Base-by-base conservation (phyloP, 73 alveolate species). In the Stentor roeselii region DNA sequence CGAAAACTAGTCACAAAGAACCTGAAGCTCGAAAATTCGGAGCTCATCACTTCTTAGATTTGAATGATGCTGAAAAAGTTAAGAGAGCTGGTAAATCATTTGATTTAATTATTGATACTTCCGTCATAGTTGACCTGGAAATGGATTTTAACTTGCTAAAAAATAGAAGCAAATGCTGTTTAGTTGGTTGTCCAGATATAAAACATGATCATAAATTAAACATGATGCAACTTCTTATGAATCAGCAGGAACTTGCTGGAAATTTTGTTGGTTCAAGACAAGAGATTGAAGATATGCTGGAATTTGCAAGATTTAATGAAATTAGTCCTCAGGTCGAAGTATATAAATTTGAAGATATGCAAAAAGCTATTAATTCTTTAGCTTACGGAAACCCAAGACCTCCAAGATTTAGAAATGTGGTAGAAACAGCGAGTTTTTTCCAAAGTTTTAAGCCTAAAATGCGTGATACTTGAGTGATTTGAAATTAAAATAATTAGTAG, bases 1-100 rank as follows among this genome's bases (percentile, higher is more conserved):
- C 97, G 30, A 83, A 93, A 39, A 85, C 88, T 27, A 78, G 77
- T 82, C 84, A 86, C 42, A 92, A 92, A 58, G 90, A 90, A 50
- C 82, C 87, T 50, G 87, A 87, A 0, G 89, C 92, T 76, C 86
- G 80, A 92, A 77, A 83, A 36, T 90, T 89, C 78, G 97, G 97
- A 3, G 97, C 97, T 4, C 89, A 82, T 82, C 93, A 90, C 58
- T 92, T 92, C 36, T 61, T 92, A 14, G 85, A 85, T 3, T 60
- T 87, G 11, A 82, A 89, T 31, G 84, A 92, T 30, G 75, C 60
- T 59, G 94, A 86, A 31, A 80, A 86, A 34, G 78, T 92, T 87
- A 89, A 83, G 78, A 86, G 86, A 35, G 87, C 39, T 0, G 59
- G 6, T 3, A 86, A 86, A 27, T 82, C 74, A 78, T 92, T 83